Base-by-base conservation (phyloP, 352 stramenopile genomes). In the Pythium plurisporium region DNA sequence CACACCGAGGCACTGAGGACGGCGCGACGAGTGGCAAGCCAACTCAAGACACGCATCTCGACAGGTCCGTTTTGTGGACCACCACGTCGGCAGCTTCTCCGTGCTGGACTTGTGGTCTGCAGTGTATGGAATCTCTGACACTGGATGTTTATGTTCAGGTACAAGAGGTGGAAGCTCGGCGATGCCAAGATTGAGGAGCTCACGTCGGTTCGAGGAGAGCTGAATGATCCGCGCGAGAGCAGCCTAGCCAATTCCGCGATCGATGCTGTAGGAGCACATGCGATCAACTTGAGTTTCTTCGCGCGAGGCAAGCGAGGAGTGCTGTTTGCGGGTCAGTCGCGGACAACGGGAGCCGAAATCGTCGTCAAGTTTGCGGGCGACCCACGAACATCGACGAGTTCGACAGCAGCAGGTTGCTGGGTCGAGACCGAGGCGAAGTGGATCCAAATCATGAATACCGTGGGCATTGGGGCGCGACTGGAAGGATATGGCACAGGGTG, bases 161-260 rank as follows among this genome's bases (percentile, higher is more conserved):
- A 77, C 64, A 84, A 73, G 62, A 68, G 76, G 51, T 88, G 78
- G 78, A 88, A 85, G 63, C 74, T 88, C 5, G 59, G 69, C 23
- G 70, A 66, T 41, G 67, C 59, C 19, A 72, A 86, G 46, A 85
- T 88, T 42, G 58, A 82, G 36, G 64, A 73, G 52, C 69, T 88
- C 38, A 86, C 75, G 40, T 63, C 62, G 25, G 55, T 59, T 15
- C 55, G 56, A 36, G 37, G 42, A 14, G 42, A 36, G 8, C 14
- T 15, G 10, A 50, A 43, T 19, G 46, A 63, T n/a, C n/a, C n/a
- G n/a, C n/a, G n/a, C n/a, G n/a, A n/a, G 17, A 33, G 5, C n/a
- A 11, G 43, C 2, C 38, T 43, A 4, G 30, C 38, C 15, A 59
- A 40, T 5, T 48, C 55, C 26, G 59, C 55, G 26, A n/a, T 59